Evolutionary conservation across 129 eudicot genomes (phyloP), one percentile per base, ranked within the genome.

Genomic region (Flaveria trinervia): DNA sequence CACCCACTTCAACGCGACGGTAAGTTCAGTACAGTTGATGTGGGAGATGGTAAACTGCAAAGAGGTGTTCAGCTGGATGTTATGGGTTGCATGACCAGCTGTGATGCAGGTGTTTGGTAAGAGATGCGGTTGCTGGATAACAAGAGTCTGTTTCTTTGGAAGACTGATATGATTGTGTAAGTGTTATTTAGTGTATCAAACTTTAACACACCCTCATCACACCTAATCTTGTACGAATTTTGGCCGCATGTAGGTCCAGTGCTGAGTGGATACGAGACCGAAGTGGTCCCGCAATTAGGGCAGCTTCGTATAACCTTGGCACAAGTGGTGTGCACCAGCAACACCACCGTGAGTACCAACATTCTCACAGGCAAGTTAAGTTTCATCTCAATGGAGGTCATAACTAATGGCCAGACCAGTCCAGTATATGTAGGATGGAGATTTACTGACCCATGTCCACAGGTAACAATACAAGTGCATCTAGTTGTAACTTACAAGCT

Each of bases 241-340:
- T 86, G 70, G 15, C 97, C 97, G 23, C 89, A 88, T 43, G 76
- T 72, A 1, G 84, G 81, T 16, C 70, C 83, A 14, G 93, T 91
- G 85, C 88, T 86, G 15, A 91, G 80, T 13, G 93, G 91, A 79
- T 86, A 90, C 6, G 93, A 87, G 45, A 90, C 89, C n/a, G 78
- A 77, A 26, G 77, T 86, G 39, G 56, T 80, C 66, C 96, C 93
- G 8, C 96, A 90, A 44, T 77, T 26, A 20, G 78, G 79, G 76
- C 97, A 91, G 1, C 33, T 36, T 36, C 41, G 84, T 33, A 82
- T 20, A 48, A 51, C 74, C 22, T 73, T 72, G 6, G 70, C 52
- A 73, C 41, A 55, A 28, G 33, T 50, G 50, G 26, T 25, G 26
- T 44, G 25, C 28, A 73, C 70, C 33, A 73, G 60, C 28, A 66